Base-by-base conservation (phyloP, 2,329 filamentous ascomycete species). In the Colletotrichum theobromicola region DNA sequence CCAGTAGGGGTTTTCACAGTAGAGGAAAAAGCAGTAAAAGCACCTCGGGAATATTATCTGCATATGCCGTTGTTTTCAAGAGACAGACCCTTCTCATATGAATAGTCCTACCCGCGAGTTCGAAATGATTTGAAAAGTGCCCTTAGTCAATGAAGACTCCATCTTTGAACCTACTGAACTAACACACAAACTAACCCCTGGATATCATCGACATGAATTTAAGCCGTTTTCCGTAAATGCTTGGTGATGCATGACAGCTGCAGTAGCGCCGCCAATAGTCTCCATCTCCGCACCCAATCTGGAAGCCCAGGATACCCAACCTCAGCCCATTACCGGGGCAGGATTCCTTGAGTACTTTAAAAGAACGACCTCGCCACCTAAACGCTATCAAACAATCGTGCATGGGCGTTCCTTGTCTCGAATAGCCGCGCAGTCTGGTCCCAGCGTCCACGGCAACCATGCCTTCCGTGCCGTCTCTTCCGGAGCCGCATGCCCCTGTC, bases 401-500 rank as follows among this genome's bases (percentile, higher is more conserved):
- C 71, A 66, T 35, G 67, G 53, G 32, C 61, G 34, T 18, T 32
- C 37, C 71, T 68, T 42, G 60, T 18, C 26, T 46, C 16, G 37
- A 34, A 65, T 55, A 71, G 50, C 53, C 61, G 53, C 67, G 57
- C 18, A 26, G 18, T 35, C n/a, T 58, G 42, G 53, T 65, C 71
- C 67, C 28, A 64, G 50, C 58, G 35, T 4, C 32, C 15, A 65
- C 71, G 67, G 67, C 46, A 37, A n/a, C 67, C 50, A 71, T 71
- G 71, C 32, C 61, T 71, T 46, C 71, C 53, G 53, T 71, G 67
- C 67, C 67, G 67, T 35, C 24, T 30, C 34, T 57, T 18, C 61
- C 71, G 67, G n/a, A 42, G 21, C 37, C 30, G 34, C 61, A 57
- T 37, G 28, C 28, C 65, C 30, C 34, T 35, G 24, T n/a, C 35